Percentiles rank a stretch among this genome's conserved stretches.
Evolutionary conservation across 2,329 filamentous ascomycete species (phyloP).

Genomic region (Tolypocladium tundrense): DNA sequence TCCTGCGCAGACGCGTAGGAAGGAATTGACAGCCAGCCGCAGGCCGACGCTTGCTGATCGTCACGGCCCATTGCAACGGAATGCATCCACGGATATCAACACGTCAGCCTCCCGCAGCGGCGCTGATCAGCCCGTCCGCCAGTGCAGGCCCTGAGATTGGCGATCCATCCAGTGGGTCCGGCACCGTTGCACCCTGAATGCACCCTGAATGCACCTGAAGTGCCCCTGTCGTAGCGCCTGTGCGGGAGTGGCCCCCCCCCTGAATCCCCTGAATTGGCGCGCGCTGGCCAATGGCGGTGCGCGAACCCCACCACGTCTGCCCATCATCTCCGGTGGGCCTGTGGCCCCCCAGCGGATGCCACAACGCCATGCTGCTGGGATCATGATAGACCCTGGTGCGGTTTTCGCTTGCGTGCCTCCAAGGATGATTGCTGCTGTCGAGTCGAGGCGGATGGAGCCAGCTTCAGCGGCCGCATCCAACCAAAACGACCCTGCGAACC

Average conservation of each 20-base stretch:
- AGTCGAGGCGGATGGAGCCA: too few species aligned
- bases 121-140: not conserved
- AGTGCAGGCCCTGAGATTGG: not conserved
- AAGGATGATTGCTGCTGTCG: too few species aligned
- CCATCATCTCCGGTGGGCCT: not conserved
- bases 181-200: not conserved
- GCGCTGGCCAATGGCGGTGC: not conserved
- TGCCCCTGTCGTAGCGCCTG: too few species aligned
- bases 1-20: too few species aligned
- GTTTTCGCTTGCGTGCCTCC: not conserved
- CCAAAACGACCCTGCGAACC: too few species aligned
- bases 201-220: not conserved
- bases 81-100: too few species aligned
- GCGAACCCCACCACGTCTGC: not conserved
- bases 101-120: too few species aligned
- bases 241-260: not conserved
- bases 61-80: too few species aligned
- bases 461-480: too few species aligned
- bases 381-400: not conserved
- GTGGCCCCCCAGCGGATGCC: not conserved
- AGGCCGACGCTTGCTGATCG: too few species aligned
- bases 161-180: not conserved
- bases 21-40: too few species aligned
- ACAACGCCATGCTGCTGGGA: not conserved
- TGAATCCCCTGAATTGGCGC: not conserved